A percentile compares a stretch with the other conserved stretches of the same genome.
Conservation (phyloP, 139 green algal species). For the Marvania coccoides region DNA sequence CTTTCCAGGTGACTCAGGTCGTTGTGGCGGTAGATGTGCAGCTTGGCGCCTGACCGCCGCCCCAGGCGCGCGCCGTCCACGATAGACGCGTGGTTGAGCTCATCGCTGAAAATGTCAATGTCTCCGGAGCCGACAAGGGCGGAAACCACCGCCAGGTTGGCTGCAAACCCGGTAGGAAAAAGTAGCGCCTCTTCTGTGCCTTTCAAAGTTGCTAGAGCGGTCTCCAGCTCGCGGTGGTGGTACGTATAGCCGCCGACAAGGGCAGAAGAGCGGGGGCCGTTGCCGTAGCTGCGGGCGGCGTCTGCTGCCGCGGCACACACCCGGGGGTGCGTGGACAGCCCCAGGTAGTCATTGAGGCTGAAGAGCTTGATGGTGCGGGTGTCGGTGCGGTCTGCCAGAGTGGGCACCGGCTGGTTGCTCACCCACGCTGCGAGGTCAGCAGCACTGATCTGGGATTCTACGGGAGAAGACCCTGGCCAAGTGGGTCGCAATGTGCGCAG, state of each 20-base stretch:
- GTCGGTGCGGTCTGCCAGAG: neutral
- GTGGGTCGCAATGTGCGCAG: conserved; percentile 39
- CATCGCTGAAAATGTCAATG: conserved; percentile 75
- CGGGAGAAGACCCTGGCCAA: conserved; percentile 13
- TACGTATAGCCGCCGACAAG: conserved; percentile 83
- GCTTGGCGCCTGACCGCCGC: neutral
- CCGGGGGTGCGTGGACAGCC: conserved; percentile 72
- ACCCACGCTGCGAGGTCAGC: conserved; percentile 31
- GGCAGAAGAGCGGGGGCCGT: conserved; percentile 24
- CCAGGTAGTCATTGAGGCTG: conserved; percentile 91
- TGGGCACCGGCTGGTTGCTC: neutral
- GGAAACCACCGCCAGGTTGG: conserved; percentile 73
- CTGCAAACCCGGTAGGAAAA: conserved; percentile 84
- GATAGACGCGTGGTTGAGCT: conserved; percentile 96
- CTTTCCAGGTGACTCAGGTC: conserved; percentile 80
- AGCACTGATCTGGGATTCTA: conserved; percentile 11
- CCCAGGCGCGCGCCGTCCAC: conserved; percentile 81
- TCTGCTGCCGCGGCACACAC: conserved; percentile 53
- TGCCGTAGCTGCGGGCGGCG: conserved; percentile 28
- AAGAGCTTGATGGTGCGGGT: conserved; percentile 62
- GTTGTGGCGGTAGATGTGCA: conserved; percentile 83
- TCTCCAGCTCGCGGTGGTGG: conserved; percentile 75
- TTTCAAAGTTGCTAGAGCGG: conserved; percentile 73
- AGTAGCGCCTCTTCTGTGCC: conserved; percentile 70
- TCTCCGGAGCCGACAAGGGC: conserved; percentile 26